phyloP scores from a whole-genome alignment of 495 filamentous ascomycete species.

The Penicillium cosmopolitanum region DNA sequence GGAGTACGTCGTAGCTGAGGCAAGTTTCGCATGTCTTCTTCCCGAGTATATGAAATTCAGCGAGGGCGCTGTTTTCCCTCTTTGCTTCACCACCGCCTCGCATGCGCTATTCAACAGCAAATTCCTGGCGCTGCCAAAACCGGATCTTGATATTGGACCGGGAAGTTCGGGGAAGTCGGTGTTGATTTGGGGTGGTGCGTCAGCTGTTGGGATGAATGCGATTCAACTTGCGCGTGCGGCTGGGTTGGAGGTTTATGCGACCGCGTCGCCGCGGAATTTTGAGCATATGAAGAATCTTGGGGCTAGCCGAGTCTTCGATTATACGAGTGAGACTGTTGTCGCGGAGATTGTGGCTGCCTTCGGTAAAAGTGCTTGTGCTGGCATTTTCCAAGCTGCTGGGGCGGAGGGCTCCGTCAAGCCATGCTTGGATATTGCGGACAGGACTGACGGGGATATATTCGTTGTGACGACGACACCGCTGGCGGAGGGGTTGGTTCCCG shows the following conservation, averaged over 20 bases:
- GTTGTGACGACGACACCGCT: conserved; percentile 10
- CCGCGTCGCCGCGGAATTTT: conserved; percentile 54
- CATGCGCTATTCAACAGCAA: conserved; percentile 50
- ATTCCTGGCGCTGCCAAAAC: conserved; percentile 43
- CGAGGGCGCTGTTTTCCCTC: conserved; percentile 53
- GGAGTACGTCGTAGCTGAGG: conserved; percentile 44
- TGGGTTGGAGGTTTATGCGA: conserved; percentile 57
- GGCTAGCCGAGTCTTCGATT: conserved; percentile 59
- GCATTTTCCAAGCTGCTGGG: conserved; percentile 21
- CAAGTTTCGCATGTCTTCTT: conserved; percentile 43
- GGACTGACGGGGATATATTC: not conserved
- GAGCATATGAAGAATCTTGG: conserved; percentile 53
- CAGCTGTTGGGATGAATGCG: conserved; percentile 57
- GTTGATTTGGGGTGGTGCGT: conserved; percentile 53
- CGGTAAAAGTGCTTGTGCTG: conserved; percentile 8
- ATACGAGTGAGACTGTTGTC: conserved; percentile 43
- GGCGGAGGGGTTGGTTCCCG: conserved; percentile 9
- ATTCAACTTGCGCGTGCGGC: conserved; percentile 61
- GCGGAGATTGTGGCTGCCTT: conserved; percentile 22
- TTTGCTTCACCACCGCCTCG: conserved; percentile 58
- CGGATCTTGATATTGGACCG: conserved; percentile 14
- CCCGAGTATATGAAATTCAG: conserved; percentile 51
- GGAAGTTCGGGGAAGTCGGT: conserved; percentile 34
- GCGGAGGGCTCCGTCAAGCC: not conserved
- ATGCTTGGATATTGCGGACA: not conserved